phyloP scores from a whole-genome alignment of 2,329 filamentous ascomycete species.

The Paecilomyces sp. region DNA sequence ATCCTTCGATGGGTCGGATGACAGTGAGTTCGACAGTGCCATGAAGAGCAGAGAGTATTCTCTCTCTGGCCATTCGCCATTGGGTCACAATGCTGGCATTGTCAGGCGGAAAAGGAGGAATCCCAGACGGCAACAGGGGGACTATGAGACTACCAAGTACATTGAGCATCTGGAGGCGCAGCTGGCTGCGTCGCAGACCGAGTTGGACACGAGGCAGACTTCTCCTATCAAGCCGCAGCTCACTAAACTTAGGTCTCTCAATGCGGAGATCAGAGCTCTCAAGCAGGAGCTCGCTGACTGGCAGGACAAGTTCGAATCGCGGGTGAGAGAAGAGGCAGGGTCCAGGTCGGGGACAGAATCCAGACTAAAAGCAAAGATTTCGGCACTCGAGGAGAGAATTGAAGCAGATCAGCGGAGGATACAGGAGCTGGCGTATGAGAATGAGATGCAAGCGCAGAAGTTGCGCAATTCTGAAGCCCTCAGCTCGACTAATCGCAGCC shows the following conservation, averaged over 20 bases:
- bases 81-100: background rate
- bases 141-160: conserved; percentile 37
- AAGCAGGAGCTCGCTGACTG: conserved; percentile 22
- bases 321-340: conserved; percentile 23
- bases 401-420: conserved; percentile 22
- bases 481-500: conserved; percentile 23
- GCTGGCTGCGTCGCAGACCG: conserved; percentile 33
- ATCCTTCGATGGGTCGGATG: conserved; percentile 1
- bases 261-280: conserved; percentile 23
- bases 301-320: conserved; percentile 25
- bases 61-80: background rate
- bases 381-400: conserved; percentile 22
- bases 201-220: conserved; percentile 33
- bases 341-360: conserved; percentile 20
- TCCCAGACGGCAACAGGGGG: conserved; percentile 14
- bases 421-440: conserved; percentile 23
- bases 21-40: conserved; percentile 1
- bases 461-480: conserved; percentile 23
- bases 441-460: conserved; percentile 23
- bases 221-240: conserved; percentile 29
- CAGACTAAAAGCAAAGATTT: conserved; percentile 21
- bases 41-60: conserved; percentile 4
- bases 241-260: conserved; percentile 26
- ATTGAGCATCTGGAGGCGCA: conserved; percentile 45
- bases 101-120: conserved; percentile 16